Percentiles rank a stretch among this genome's conserved stretches.
phyloP scores from a whole-genome alignment of 1,284 basidiomycete genomes.

The Rhodotorula sp. region DNA sequence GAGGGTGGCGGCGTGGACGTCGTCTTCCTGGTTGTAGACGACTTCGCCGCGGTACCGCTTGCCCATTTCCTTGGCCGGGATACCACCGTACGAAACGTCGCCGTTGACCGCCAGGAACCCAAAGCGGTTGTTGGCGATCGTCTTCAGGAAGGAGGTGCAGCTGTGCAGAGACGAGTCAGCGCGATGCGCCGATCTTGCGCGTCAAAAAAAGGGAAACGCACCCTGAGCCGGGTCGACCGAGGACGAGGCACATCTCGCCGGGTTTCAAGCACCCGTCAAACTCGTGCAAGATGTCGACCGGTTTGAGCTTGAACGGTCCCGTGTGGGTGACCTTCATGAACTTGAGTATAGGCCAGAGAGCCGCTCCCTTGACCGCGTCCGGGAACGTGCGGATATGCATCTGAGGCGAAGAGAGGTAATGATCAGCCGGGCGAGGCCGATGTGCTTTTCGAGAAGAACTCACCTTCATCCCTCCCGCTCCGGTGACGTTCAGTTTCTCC shows the following conservation, averaged over 20 bases:
- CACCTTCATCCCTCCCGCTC: conserved; percentile 41
- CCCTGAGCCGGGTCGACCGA: conserved; percentile 53
- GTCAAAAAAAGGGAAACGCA: background rate
- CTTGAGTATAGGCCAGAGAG: conserved; percentile 56
- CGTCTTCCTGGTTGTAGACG: conserved; percentile 49
- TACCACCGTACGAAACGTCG: conserved; percentile 60
- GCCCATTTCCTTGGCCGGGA: conserved; percentile 55
- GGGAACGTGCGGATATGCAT: conserved; percentile 59
- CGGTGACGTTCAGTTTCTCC: conserved; percentile 56
- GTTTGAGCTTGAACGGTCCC: conserved; percentile 40
- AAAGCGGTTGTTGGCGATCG: conserved; percentile 48
- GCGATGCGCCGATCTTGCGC: background rate
- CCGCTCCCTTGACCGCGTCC: conserved; percentile 63
- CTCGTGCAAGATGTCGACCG: conserved; percentile 49
- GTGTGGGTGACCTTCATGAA: conserved; percentile 47
- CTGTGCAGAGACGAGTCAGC: conserved; percentile 9
- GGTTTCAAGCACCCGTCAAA: conserved; percentile 72
- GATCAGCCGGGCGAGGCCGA: background rate
- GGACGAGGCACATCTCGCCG: conserved; percentile 59
- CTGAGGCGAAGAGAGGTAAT: conserved; percentile 48
- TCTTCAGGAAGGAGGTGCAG: conserved; percentile 51
- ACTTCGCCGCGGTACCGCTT: conserved; percentile 69
- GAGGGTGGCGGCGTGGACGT: conserved; percentile 61
- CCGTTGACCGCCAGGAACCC: conserved; percentile 52
- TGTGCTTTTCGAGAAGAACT: background rate